Evolutionary conservation across 1,284 basidiomycete genomes (phyloP).

Genomic region (Inonotus obliquus): DNA sequence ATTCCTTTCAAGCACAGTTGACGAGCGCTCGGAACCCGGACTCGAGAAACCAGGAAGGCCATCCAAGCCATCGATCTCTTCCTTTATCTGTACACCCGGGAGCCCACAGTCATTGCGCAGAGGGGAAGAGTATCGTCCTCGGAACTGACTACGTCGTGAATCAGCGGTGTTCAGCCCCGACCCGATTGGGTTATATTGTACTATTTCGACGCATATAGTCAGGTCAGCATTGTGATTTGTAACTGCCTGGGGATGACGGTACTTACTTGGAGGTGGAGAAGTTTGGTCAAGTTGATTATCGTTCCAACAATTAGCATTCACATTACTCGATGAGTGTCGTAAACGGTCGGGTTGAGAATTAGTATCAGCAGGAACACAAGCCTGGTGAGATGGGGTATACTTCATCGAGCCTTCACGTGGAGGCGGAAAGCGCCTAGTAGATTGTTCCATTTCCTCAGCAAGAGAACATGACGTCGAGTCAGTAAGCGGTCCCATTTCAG

Average conservation of each 20-base stretch:
- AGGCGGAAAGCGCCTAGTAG: no score
- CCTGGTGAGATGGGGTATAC: no score
- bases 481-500: neutral
- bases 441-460: neutral
- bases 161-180: neutral
- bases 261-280: no score
- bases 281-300: no score
- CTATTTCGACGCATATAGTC: neutral
- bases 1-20: no score
- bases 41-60: neutral
- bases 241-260: no score
- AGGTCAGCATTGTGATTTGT: neutral
- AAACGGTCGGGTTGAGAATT: no score
- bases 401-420: no score
- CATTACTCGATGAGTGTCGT: no score
- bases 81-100: neutral
- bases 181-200: neutral
- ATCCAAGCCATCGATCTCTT: neutral
- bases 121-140: neutral
- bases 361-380: no score
- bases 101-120: neutral
- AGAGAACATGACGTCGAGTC: neutral
- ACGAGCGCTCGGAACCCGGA: neutral
- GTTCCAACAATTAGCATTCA: no score
- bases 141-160: neutral